phyloP scores from a whole-genome alignment of 2,329 filamentous ascomycete genomes.

The Hymenoscyphus fructigenus region DNA sequence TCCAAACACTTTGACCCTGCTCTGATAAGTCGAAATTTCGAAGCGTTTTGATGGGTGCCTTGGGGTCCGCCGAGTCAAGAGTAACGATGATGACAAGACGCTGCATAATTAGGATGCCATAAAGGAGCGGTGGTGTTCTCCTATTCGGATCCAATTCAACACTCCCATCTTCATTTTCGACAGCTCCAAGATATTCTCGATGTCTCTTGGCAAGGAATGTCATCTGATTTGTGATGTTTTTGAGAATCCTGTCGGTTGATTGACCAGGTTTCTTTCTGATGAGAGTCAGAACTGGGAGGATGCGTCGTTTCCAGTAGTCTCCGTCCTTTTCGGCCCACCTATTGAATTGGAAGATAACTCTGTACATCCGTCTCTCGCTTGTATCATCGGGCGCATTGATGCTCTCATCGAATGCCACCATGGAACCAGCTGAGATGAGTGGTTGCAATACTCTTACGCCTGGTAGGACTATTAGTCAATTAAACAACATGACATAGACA shows the following conservation, averaged over 20 bases:
- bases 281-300: constrained; percentile 33
- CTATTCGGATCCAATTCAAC: constrained; percentile 24
- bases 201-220: constrained; percentile 31
- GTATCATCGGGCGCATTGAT: not conserved
- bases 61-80: constrained; percentile 32
- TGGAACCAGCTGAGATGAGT: constrained; percentile 32
- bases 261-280: constrained; percentile 24
- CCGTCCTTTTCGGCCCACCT: constrained; percentile 39
- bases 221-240: constrained; percentile 31
- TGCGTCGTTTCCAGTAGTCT: constrained; percentile 30
- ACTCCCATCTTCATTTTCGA: constrained; percentile 24
- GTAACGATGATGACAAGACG: constrained; percentile 34
- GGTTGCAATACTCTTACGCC: constrained; percentile 31
- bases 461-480: constrained; percentile 20
- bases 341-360: constrained; percentile 34
- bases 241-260: constrained; percentile 22
- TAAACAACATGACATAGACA: not conserved
- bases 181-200: constrained; percentile 26
- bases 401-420: constrained; percentile 5
- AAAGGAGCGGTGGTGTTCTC: constrained; percentile 34
- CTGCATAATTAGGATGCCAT: constrained; percentile 36
- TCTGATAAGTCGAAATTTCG: constrained; percentile 34
- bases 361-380: not conserved
- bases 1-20: constrained; percentile 36
- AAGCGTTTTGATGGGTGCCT: constrained; percentile 31